Evolutionary conservation across 495 filamentous ascomycete genomes (phyloP).

Genomic region (Penicillium dipodomyicola): DNA sequence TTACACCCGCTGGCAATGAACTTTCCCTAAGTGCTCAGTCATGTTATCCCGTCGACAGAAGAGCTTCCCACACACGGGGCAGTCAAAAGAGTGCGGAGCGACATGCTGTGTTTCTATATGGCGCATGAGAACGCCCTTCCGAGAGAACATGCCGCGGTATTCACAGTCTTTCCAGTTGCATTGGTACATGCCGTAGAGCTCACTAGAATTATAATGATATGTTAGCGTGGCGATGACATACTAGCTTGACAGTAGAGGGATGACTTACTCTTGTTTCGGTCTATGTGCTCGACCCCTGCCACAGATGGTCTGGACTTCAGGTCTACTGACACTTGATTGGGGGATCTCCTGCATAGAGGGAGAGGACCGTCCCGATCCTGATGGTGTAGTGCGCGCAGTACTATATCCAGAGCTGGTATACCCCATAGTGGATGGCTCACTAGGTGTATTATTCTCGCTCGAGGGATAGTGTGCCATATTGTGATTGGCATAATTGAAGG

Average conservation of each 20-base stretch:
- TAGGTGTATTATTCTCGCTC: neutral
- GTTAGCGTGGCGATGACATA: neutral
- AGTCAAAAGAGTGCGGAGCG: conserved; percentile 7
- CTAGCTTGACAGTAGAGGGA: neutral
- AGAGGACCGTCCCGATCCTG: neutral
- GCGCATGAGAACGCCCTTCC: conserved; percentile 14
- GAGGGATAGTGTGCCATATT: neutral
- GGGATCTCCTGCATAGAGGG: neutral
- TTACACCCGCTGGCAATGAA: neutral
- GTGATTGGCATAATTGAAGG: neutral
- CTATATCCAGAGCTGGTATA: neutral
- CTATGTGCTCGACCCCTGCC: neutral
- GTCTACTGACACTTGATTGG: neutral
- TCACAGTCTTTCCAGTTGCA: conserved; percentile 11
- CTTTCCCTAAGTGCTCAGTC: neutral
- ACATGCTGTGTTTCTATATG: conserved; percentile 20
- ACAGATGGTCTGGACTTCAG: neutral
- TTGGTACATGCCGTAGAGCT: neutral
- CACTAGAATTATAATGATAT: neutral
- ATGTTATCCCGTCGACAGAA: conserved; percentile 2
- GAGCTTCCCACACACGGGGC: neutral
- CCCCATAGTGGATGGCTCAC: neutral
- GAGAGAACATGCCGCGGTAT: conserved; percentile 4
- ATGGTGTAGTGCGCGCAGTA: neutral
- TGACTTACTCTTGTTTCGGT: neutral